Conservation (phyloP, 1,139 yeast genomes). For the Yamadazyma atmosphaerica region DNA sequence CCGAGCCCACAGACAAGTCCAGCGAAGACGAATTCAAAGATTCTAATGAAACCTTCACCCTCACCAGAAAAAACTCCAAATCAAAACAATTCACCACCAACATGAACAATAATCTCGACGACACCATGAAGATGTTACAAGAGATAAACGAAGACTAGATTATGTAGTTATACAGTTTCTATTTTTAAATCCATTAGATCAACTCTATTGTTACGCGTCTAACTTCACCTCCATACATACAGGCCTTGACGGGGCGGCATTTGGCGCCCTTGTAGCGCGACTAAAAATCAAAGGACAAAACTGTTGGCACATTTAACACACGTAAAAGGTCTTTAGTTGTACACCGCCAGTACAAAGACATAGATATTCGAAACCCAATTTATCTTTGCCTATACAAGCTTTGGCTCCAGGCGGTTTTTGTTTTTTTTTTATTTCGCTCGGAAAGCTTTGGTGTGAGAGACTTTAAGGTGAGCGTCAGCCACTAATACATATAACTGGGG, state of each 20-base stretch:
- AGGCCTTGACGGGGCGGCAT: neutral
- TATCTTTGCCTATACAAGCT: no score
- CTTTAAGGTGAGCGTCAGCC: no score
- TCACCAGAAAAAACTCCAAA: constrained; percentile 24
- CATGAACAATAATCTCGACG: constrained; percentile 35
- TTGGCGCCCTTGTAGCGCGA: neutral
- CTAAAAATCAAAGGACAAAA: neutral
- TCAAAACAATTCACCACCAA: constrained; percentile 29
- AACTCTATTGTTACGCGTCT: constrained; percentile 1
- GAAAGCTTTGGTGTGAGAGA: no score
- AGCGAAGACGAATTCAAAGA: constrained; percentile 13
- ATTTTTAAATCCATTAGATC: neutral
- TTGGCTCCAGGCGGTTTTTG: no score
- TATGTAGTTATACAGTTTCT: neutral
- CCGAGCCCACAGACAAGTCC: neutral
- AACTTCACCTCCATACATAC: neutral
- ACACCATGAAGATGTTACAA: constrained; percentile 42
- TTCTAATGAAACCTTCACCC: constrained; percentile 6
- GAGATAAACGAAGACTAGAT: constrained; percentile 20
- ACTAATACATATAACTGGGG: no score
- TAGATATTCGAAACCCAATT: no score
- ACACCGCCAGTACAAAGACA: no score
- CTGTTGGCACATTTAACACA: neutral
- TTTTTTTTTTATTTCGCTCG: no score
- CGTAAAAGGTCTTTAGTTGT: no score